Percentiles rank a stretch among this genome's conserved stretches.
These are phyloP conservation scores for Cordyceps javanica DNA, from an alignment of 2,329 filamentous ascomycete species.

Conservation along the genomic window DNA sequence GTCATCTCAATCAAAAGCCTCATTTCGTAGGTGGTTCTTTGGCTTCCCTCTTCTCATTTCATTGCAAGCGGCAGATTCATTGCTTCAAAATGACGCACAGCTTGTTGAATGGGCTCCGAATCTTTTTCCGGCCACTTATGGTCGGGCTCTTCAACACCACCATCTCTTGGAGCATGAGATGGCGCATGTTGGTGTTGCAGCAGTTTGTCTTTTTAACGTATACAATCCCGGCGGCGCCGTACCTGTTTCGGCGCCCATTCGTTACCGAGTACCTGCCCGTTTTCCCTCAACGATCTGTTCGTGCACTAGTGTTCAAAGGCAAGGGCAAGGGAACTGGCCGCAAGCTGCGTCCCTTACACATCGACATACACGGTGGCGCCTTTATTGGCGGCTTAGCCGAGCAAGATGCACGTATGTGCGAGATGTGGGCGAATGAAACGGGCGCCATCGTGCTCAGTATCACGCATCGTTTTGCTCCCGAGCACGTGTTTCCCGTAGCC, in stretches of 20 bases:
- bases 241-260: conserved; percentile 31
- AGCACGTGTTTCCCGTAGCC: conserved; percentile 41
- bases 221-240: conserved; percentile 29
- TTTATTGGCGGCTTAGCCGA: conserved; percentile 40
- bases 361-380: conserved; percentile 38
- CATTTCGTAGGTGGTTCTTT: background rate
- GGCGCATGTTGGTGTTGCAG: conserved; percentile 37
- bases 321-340: conserved; percentile 14
- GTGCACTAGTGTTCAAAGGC: conserved; percentile 30
- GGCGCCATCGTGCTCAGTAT: conserved; percentile 42
- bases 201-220: conserved; percentile 33
- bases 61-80: too few species aligned
- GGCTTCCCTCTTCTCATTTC: background rate
- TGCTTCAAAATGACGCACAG: background rate
- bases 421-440: conserved; percentile 28
- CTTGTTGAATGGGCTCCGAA: background rate
- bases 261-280: conserved; percentile 28
- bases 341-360: conserved; percentile 33
- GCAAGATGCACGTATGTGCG: conserved; percentile 27
- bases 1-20: background rate
- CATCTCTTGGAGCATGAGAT: conserved; percentile 33
- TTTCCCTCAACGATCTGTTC: conserved; percentile 19
- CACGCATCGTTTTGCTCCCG: conserved; percentile 46
- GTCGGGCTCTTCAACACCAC: conserved; percentile 30
- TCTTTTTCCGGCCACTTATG: conserved; percentile 23